phyloP scores from a whole-genome alignment of 1,284 basidiomycete genomes.

The Boletus smithii region DNA sequence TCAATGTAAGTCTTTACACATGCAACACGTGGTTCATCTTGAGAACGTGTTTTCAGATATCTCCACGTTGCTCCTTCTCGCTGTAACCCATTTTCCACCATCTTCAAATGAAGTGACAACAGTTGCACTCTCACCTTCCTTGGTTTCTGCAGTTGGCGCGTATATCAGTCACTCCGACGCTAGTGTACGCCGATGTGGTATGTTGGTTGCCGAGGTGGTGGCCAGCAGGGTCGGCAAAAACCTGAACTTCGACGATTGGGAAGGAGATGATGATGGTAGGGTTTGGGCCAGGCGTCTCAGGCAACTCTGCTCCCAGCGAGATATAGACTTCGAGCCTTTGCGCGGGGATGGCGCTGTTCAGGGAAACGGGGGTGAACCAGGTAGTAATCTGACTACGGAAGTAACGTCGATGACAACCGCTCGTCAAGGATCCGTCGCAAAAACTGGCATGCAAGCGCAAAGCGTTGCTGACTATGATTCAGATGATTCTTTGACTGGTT shows the following conservation, averaged over 20 bases:
- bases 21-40: not conserved
- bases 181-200: constrained; percentile 82
- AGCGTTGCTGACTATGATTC: constrained; percentile 56
- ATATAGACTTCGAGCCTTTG: constrained; percentile 44
- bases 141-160: constrained; percentile 71
- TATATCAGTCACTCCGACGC: constrained; percentile 81
- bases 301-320: constrained; percentile 46
- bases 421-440: constrained; percentile 1
- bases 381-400: not conserved
- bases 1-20: constrained; percentile 48
- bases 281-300: constrained; percentile 64
- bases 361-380: constrained; percentile 1
- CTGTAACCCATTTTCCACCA: constrained; percentile 56
- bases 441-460: not conserved
- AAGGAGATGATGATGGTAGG: constrained; percentile 68
- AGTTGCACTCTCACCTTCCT: constrained; percentile 54
- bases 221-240: constrained; percentile 59
- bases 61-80: constrained; percentile 67
- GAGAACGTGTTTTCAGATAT: constrained; percentile 45
- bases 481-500: constrained; percentile 81
- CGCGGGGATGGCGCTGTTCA: constrained; percentile 4
- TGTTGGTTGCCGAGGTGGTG: constrained; percentile 86
- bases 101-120: constrained; percentile 40
- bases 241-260: constrained; percentile 83
- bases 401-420: not conserved